These are phyloP conservation scores for Ogataea pilisensis DNA, from an alignment of 805 yeast genomes.

Conservation along the genomic window DNA sequence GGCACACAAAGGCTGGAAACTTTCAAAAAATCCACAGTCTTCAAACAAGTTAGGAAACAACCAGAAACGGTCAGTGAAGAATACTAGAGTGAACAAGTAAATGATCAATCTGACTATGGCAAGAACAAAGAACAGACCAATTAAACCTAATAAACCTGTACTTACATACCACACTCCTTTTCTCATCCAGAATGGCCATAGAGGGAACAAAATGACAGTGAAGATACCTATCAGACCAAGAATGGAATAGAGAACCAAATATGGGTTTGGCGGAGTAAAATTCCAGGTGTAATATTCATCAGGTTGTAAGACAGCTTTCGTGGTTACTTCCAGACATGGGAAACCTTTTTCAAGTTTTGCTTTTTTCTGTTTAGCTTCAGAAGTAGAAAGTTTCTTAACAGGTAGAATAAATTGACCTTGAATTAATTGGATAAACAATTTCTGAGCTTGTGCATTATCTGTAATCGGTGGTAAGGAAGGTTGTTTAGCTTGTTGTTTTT, in stretches of 20 bases:
- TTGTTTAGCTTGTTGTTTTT: conserved; percentile 27
- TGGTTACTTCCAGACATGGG: conserved; percentile 56
- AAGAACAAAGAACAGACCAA: conserved; percentile 69
- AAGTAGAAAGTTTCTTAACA: conserved; percentile 65
- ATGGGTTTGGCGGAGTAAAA: conserved; percentile 68
- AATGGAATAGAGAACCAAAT: conserved; percentile 55
- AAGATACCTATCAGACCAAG: conserved; percentile 63
- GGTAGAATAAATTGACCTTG: conserved; percentile 73
- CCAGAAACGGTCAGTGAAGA: conserved; percentile 81
- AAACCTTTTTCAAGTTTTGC: conserved; percentile 55
- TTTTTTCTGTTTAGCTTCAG: conserved; percentile 58
- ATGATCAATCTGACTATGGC: conserved; percentile 78
- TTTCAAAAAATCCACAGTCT: conserved; percentile 89
- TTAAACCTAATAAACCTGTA: conserved; percentile 65
- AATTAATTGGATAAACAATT: conserved; percentile 62
- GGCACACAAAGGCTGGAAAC: conserved; percentile 85
- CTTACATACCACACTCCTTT: conserved; percentile 88
- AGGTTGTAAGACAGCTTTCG: conserved; percentile 55
- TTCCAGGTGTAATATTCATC: conserved; percentile 83
- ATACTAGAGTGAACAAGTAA: conserved; percentile 53
- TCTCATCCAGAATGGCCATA: conserved; percentile 92
- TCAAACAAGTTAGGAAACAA: conserved; percentile 92
- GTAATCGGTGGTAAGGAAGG: conserved; percentile 43
- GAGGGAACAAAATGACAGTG: conserved; percentile 73
- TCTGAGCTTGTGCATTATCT: conserved; percentile 53